These are phyloP conservation scores for Syncephalastrum sp. DNA, from an alignment of 371 early-diverging fungal genomes.

Conservation along the genomic window DNA sequence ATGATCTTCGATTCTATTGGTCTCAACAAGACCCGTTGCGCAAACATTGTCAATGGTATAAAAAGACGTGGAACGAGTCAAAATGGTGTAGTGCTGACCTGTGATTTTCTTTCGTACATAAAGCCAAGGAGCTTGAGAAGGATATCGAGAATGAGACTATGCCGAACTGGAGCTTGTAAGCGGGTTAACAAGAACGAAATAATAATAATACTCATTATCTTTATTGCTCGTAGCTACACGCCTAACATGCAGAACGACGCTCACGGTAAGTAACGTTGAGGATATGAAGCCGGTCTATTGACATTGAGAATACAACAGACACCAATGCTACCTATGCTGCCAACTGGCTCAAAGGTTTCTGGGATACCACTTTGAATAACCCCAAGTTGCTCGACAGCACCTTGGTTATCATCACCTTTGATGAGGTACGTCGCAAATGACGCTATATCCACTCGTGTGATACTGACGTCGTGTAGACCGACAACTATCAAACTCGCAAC, in stretches of 20 bases:
- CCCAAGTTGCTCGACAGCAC: constrained; percentile 42
- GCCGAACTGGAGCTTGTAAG: too few relatives aligned
- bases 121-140: constrained; percentile 2
- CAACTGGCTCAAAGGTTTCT: constrained; percentile 47
- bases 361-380: constrained; percentile 47
- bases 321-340: constrained; percentile 43
- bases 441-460: too few relatives aligned
- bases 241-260: constrained; percentile 42
- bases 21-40: constrained; percentile 40
- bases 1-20: too few relatives aligned
- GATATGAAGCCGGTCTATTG: too few relatives aligned
- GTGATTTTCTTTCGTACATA: too few relatives aligned
- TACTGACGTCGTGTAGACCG: background rate
- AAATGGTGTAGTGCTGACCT: too few relatives aligned
- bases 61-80: too few relatives aligned
- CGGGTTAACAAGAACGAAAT: too few relatives aligned
- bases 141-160: too few relatives aligned
- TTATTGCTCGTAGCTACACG: too few relatives aligned
- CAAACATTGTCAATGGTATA: constrained; percentile 45
- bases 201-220: too few relatives aligned
- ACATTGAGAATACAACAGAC: constrained; percentile 13
- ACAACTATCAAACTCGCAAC: constrained; percentile 21
- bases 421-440: constrained; percentile 23
- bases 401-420: constrained; percentile 55
- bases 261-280: constrained; percentile 16